Evolutionary conservation across 768 basidiomycete species (phyloP), one percentile per base, ranked within the genome.

Genomic region (Cantharellus cinnabarinus): DNA sequence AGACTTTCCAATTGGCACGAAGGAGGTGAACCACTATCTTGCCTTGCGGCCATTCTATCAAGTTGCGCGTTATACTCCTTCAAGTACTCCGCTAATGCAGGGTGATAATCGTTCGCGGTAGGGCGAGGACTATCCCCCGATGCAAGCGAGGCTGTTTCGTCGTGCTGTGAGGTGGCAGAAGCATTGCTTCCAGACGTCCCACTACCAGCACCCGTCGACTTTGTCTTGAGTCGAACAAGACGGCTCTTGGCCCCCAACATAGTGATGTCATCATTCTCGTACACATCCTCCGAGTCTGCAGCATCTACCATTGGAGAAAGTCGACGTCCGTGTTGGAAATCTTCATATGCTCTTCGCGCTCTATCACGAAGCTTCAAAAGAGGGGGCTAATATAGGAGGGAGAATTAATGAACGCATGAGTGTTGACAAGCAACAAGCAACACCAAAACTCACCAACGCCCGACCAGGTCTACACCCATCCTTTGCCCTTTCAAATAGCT

Each of bases 161-260:
- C 52, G 34, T 10, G 34, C 7, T 14, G 14, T 5, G 34, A 41
- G 15, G 56, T 37, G 7, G 52, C 7, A 7, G 10, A 10, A 10
- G 44, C 10, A 10, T 10, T 29, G 10, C 10, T 37, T 10, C 52
- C 35, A 7, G 52, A 37, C 4, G 38, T 40, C 7, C 35, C 41
- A 20, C 38, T 3, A 2, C 48, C 59, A 5, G 29, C 5, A 5
- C 29, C 52, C 4, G 14, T 34, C 44, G 15, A 5, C 34, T 34
- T 60, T 37, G 52, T 54, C 54, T 50, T 42, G n/a, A 38, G 50
- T 3, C 44, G 14, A 10, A 62, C 53, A 7, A 62, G 60, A 14
- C 61, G 61, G 5, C 57, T 61, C 40, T 55, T 62, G 3, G 42
- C 55, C 15, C 61, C 56, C 4, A 62, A 56, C 61, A 62, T 62